These are phyloP conservation scores for Aspergillus spinulosporus DNA, from an alignment of 2,329 filamentous ascomycete genomes.

Conservation along the genomic window DNA sequence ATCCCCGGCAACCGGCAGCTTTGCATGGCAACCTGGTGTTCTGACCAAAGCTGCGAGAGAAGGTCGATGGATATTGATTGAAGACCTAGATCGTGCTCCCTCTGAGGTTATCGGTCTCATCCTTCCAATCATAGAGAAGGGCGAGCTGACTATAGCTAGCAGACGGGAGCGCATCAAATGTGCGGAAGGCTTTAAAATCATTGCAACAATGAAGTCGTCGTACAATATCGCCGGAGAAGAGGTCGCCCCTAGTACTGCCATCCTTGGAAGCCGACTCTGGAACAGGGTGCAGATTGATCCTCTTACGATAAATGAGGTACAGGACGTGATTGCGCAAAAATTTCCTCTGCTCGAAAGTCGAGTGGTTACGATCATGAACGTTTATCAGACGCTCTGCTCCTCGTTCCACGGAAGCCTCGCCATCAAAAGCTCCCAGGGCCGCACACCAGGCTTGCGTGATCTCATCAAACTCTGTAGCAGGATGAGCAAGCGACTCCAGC, in stretches of 20 bases:
- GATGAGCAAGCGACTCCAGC: conserved; percentile 64
- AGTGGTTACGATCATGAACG: conserved; percentile 56
- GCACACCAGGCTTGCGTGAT: conserved; percentile 70
- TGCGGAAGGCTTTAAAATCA: conserved; percentile 80
- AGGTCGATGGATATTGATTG: conserved; percentile 94
- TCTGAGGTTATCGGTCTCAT: conserved; percentile 93
- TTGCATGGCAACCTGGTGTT: conserved; percentile 88
- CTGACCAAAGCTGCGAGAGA: conserved; percentile 91
- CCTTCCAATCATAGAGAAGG: conserved; percentile 84
- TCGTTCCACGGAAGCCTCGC: conserved; percentile 42
- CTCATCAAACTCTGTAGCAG: conserved; percentile 89
- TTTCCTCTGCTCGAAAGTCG: conserved; percentile 67
- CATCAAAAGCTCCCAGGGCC: conserved; percentile 44
- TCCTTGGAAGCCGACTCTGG: conserved; percentile 88
- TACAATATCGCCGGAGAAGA: conserved; percentile 67
- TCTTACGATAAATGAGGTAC: conserved; percentile 68
- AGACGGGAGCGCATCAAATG: conserved; percentile 84
- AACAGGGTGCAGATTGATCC: conserved; percentile 67
- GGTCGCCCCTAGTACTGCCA: conserved; percentile 64
- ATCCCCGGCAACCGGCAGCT: conserved; percentile 81
- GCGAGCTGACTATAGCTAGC: conserved; percentile 86
- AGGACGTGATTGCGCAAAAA: conserved; percentile 68
- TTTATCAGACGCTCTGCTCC: conserved; percentile 51
- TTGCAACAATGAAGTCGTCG: conserved; percentile 81
- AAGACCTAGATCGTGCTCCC: conserved; percentile 92